Evolutionary conservation across 169 alveolate genomes (phyloP).

Genomic region (Babesia sp.): DNA sequence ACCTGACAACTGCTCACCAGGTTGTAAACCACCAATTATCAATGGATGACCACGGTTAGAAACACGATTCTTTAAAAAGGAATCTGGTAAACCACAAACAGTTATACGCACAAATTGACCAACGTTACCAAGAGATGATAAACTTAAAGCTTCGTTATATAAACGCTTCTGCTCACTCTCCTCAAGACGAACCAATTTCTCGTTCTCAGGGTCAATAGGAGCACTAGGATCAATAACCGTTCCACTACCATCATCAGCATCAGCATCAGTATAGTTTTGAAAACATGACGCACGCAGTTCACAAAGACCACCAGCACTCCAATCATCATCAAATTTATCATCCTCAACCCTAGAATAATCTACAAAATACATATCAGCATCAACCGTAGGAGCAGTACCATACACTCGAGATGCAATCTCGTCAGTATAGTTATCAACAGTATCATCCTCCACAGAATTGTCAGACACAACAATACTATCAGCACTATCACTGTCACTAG

Average conservation of each 20-base stretch:
- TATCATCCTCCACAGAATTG: conserved; percentile 49
- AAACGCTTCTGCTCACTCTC: conserved; percentile 42
- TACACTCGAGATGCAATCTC: conserved; percentile 26
- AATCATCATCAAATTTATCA: conserved; percentile 35
- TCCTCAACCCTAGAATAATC: conserved; percentile 42
- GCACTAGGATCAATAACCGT: conserved; percentile 13
- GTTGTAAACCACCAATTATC: conserved; percentile 68
- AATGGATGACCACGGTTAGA: conserved; percentile 60
- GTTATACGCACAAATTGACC: conserved; percentile 91
- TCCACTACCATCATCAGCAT: conserved; percentile 66
- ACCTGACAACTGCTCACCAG: conserved; percentile 65
- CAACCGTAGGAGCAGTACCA: neutral
- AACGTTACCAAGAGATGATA: conserved; percentile 71
- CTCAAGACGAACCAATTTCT: conserved; percentile 17
- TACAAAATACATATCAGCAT: neutral
- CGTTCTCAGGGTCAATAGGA: conserved; percentile 38
- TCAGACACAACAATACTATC: neutral
- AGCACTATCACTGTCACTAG: conserved; percentile 45
- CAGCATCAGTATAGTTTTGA: conserved; percentile 39
- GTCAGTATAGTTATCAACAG: conserved; percentile 72
- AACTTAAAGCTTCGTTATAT: conserved; percentile 33
- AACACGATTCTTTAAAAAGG: conserved; percentile 44
- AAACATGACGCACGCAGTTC: conserved; percentile 27
- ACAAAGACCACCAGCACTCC: conserved; percentile 53
- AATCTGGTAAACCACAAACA: conserved; percentile 69